Evolutionary conservation across 257 asterid species (phyloP), one percentile per base, ranked within the genome.

Genomic region (Capsicum rhomboideum): DNA sequence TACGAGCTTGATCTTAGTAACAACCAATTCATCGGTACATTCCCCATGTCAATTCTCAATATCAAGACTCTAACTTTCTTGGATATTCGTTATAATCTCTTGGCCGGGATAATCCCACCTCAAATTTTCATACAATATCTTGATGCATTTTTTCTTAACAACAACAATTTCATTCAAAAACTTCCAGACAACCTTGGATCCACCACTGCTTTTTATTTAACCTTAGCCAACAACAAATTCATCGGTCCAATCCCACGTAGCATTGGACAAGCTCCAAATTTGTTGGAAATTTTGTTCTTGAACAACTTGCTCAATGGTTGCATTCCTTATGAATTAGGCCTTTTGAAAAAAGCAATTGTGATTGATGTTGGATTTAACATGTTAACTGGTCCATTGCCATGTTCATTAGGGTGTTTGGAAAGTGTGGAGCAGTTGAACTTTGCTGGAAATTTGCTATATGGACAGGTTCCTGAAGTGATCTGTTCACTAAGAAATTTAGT

Each of bases 1-100:
- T 95, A 92, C 85, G 98, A 95, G 78, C 89, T 95, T 18, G 98
- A 93, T 54, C 34, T 95, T 61, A 95, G 98, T 84, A 93, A 93
- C 93, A 95, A 95, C 87, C 85, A 13, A 1, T 90, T 95, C 69
- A 82, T 92, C 2, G 98, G 98, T n/a, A 85, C 92, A 1, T 92
- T 93, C 40, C 98, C 97, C 6, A n/a, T 84, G 0, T 87, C 92
- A 63, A 66, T 93, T 18, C 9, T 92, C 59, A 79, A 82, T 86
- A 89, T 95, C 91, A 55, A 83, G 17, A 61, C 77, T 23, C 85
- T 95, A 2, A 59, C 94, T 10, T 91, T 93, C 88, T 59, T 94
- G 81, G 97, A 94, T 87, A 26, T 93, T 56, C 91, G 97, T 0
- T 94, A 90, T 91, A 94, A 93, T 56, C 78, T 78, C 82, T 89